A percentile compares a stretch with the other conserved stretches of the same genome.
phyloP scores from a whole-genome alignment of 1,284 basidiomycete genomes.

The Tilletia walkeri region DNA sequence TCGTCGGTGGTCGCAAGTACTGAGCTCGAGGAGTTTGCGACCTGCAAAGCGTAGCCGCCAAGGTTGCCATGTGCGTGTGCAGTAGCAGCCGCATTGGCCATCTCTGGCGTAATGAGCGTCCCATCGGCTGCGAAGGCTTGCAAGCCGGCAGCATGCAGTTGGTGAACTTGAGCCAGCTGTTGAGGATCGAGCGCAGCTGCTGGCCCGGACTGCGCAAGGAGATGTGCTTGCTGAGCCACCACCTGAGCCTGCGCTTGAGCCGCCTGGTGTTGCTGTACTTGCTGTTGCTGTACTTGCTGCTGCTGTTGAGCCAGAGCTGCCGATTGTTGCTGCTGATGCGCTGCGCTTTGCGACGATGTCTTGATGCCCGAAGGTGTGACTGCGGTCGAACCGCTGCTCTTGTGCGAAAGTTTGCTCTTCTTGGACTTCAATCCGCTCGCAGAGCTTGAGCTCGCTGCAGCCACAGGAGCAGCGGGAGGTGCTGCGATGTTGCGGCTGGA shows the following conservation, averaged over 20 bases:
- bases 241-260: not conserved
- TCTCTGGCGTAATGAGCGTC: conserved; percentile 13
- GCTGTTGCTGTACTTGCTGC: conserved; percentile 21
- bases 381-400: conserved; percentile 20
- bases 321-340: conserved; percentile 17
- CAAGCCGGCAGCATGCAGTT: conserved; percentile 20
- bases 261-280: not conserved
- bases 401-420: conserved; percentile 49
- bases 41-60: conserved; percentile 31
- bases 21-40: conserved; percentile 20
- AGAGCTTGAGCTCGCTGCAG: conserved; percentile 35
- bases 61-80: conserved; percentile 16
- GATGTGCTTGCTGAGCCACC: not conserved
- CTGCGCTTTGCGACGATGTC: conserved; percentile 3
- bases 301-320: conserved; percentile 22
- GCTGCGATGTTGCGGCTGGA: conserved; percentile 25
- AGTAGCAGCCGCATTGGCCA: conserved; percentile 12
- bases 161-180: conserved; percentile 15
- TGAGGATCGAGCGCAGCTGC: conserved; percentile 9
- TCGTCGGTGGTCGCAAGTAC: conserved; percentile 71
- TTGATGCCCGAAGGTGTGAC: not conserved
- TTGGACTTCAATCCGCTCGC: conserved; percentile 32
- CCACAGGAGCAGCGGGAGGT: conserved; percentile 15
- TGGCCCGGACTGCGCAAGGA: not conserved
- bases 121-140: conserved; percentile 17